Conservation (phyloP, 2,329 filamentous ascomycete species). For the Aspergillus sp. region DNA sequence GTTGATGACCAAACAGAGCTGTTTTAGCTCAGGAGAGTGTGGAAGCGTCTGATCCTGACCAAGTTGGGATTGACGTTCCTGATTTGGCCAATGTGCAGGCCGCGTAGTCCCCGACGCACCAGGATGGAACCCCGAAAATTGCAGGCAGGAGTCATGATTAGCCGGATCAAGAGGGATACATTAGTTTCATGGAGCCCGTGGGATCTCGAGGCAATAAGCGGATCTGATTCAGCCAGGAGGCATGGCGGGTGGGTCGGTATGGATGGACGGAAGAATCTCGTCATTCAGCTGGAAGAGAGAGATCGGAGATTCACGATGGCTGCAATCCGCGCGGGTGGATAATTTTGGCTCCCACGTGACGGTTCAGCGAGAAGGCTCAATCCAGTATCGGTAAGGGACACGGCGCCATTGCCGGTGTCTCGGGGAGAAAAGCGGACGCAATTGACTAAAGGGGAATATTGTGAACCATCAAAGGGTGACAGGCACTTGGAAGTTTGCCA, state of each 20-base stretch:
- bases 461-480: no score
- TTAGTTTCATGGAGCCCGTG: conserved; percentile 4
- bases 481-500: no score
- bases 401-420: no score
- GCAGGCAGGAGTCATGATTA: not conserved
- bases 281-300: not conserved
- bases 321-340: not conserved
- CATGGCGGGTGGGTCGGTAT: not conserved
- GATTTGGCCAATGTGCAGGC: not conserved
- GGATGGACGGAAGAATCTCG: not conserved
- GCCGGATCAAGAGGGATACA: not conserved
- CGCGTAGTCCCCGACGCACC: conserved; percentile 10
- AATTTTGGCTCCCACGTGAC: not conserved
- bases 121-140: conserved; percentile 7
- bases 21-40: not conserved
- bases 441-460: no score
- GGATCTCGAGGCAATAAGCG: not conserved
- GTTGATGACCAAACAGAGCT: not conserved
- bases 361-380: not conserved
- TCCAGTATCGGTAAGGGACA: no score
- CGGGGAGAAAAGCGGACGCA: no score
- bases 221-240: not conserved
- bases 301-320: not conserved
- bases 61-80: not conserved
- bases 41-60: not conserved